These are phyloP conservation scores for Lachancea thermotolerans DNA, from an alignment of 805 yeast genomes.

Conservation along the genomic window DNA sequence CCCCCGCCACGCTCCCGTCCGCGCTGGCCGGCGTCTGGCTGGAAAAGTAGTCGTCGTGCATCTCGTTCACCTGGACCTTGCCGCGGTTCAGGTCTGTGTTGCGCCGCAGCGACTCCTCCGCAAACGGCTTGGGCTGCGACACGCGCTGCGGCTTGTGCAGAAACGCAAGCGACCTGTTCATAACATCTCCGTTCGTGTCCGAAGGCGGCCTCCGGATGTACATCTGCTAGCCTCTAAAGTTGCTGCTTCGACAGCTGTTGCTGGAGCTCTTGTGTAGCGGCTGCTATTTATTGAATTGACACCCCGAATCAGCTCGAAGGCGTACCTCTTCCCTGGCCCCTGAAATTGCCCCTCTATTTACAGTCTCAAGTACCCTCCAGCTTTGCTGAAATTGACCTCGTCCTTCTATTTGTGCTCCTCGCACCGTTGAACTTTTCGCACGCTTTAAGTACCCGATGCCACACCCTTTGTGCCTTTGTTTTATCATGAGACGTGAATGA, in stretches of 20 bases:
- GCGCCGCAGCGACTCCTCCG: slow-evolving; percentile 25
- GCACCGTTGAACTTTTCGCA: neutral
- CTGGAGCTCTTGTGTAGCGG: too few species aligned
- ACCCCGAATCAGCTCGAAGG: too few species aligned
- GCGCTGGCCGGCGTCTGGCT: neutral
- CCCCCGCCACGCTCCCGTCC: neutral
- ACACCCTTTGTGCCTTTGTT: neutral
- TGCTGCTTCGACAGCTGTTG: too few species aligned
- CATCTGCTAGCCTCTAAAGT: neutral
- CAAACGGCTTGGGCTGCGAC: slow-evolving; percentile 13
- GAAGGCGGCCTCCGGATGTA: slow-evolving; percentile 7
- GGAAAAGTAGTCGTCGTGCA: neutral
- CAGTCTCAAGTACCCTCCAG: too few species aligned
- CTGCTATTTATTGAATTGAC: too few species aligned
- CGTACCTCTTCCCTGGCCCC: too few species aligned
- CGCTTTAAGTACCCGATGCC: neutral
- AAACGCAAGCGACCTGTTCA: slow-evolving; percentile 19
- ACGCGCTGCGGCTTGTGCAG: slow-evolving; percentile 28
- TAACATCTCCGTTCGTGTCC: neutral
- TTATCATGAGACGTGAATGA: neutral
- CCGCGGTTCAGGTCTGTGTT: slow-evolving; percentile 22
- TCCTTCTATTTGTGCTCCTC: too few species aligned
- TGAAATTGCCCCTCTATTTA: too few species aligned
- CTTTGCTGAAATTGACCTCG: too few species aligned
- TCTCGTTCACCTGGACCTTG: slow-evolving; percentile 1